Conservation (phyloP, 2,329 filamentous ascomycete genomes). For the Hymenoscyphus albidus region DNA sequence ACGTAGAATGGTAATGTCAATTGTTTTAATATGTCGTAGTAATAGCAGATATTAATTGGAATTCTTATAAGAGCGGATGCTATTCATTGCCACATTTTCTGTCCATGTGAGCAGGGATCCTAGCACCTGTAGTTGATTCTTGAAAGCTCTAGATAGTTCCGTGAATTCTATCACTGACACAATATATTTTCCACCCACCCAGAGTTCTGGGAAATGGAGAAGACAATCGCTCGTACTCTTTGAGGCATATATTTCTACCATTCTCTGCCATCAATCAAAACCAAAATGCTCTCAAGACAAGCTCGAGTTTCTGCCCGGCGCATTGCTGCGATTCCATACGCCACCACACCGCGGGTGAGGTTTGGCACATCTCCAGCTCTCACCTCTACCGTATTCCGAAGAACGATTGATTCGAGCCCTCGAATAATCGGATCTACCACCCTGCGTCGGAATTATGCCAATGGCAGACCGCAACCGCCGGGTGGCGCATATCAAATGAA, state of each 20-base stretch:
- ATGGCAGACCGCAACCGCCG: constrained; percentile 77
- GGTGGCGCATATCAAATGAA: constrained; percentile 95
- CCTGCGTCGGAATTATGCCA: constrained; percentile 54
- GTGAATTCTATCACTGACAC: neutral
- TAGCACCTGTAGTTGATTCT: neutral
- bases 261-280: constrained; percentile 8
- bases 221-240: constrained; percentile 2
- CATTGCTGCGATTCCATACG: constrained; percentile 16
- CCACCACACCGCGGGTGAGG: constrained; percentile 10
- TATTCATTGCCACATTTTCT: too few species aligned
- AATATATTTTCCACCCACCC: neutral
- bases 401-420: constrained; percentile 18
- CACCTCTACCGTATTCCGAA: constrained; percentile 14
- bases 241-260: neutral
- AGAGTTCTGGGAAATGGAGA: constrained; percentile 11
- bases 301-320: constrained; percentile 27
- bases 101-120: too few species aligned
- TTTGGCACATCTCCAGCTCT: constrained; percentile 13
- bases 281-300: constrained; percentile 29
- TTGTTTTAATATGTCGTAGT: too few species aligned
- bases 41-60: too few species aligned
- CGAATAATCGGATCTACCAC: constrained; percentile 39
- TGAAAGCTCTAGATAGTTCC: constrained; percentile 2
- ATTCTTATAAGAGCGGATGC: too few species aligned
- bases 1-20: too few species aligned